Percentiles rank a stretch among this genome's conserved stretches.
These are phyloP conservation scores for Dionaea muscipula DNA, from an alignment of 179 eudicot genomes.

Conservation along the genomic window DNA sequence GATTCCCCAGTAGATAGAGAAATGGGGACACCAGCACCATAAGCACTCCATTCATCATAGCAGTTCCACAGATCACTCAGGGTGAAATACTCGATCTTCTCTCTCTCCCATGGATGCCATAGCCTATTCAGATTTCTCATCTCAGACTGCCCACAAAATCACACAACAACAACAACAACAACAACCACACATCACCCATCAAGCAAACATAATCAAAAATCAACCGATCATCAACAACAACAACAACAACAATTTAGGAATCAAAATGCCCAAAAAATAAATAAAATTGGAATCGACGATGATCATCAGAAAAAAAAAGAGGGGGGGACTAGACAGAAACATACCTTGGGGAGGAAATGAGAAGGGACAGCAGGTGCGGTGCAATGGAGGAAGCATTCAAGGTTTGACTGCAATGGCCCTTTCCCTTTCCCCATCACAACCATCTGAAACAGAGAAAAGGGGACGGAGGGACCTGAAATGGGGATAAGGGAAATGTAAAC, in stretches of 20 bases:
- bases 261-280: neutral
- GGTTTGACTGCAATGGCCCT: slow-evolving; percentile 33
- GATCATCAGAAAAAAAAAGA: neutral
- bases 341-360: slow-evolving; percentile 37
- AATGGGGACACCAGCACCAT: slow-evolving; percentile 92
- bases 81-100: slow-evolving; percentile 61
- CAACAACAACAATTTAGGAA: neutral
- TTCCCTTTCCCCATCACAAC: slow-evolving; percentile 19
- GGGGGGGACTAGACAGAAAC: neutral
- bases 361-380: slow-evolving; percentile 37
- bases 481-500: no score
- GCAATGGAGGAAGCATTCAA: slow-evolving; percentile 35
- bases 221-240: neutral
- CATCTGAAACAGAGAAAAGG: no score
- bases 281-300: neutral
- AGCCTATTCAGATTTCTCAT: slow-evolving; percentile 57
- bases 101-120: slow-evolving; percentile 93
- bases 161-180: neutral
- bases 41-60: slow-evolving; percentile 62
- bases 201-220: no score
- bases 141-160: slow-evolving; percentile 41
- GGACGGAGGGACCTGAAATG: neutral
- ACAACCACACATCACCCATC: neutral
- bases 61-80: slow-evolving; percentile 62
- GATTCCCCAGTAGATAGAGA: slow-evolving; percentile 34